Evolutionary conservation across 2,329 filamentous ascomycete species (phyloP).

Genomic region (Colletotrichum cuscutae): DNA sequence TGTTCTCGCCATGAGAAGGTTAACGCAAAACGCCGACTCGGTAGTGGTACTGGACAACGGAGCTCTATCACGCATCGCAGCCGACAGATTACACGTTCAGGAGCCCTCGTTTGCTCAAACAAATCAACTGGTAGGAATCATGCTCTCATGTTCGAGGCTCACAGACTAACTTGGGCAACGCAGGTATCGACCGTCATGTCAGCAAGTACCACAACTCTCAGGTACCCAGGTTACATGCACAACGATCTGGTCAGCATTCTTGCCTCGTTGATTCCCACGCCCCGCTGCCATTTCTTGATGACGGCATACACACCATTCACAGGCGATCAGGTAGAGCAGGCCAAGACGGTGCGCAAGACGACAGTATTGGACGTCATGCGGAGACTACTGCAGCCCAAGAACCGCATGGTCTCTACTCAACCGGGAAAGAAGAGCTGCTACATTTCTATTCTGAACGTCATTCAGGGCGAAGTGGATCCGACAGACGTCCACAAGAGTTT

Average conservation of each 20-base stretch:
- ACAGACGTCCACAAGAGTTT: constrained; percentile 99
- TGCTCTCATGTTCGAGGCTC: not conserved
- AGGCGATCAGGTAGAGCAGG: constrained; percentile 93
- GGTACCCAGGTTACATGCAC: constrained; percentile 99
- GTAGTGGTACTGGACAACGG: constrained; percentile 98
- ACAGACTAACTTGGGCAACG: constrained; percentile 22
- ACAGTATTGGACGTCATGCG: constrained; percentile 99
- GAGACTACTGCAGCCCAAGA: constrained; percentile 94
- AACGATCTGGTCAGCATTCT: constrained; percentile 98
- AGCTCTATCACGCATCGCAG: constrained; percentile 91
- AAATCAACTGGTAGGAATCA: constrained; percentile 80
- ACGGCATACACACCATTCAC: constrained; percentile 99
- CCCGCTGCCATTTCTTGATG: constrained; percentile 97
- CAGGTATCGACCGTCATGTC: constrained; percentile 97
- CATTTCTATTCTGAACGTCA: constrained; percentile 98
- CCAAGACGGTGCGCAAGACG: constrained; percentile 97
- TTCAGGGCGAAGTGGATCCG: constrained; percentile 97
- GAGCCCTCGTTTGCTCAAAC: constrained; percentile 97
- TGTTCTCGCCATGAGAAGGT: constrained; percentile 86
- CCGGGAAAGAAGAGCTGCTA: constrained; percentile 98
- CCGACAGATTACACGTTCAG: constrained; percentile 93
- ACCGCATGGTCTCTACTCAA: constrained; percentile 97
- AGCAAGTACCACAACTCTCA: constrained; percentile 92
- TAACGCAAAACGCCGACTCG: constrained; percentile 97
- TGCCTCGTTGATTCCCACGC: constrained; percentile 94